phyloP scores from a whole-genome alignment of 1,284 basidiomycete genomes.

The Cryptococcus maquisensis region DNA sequence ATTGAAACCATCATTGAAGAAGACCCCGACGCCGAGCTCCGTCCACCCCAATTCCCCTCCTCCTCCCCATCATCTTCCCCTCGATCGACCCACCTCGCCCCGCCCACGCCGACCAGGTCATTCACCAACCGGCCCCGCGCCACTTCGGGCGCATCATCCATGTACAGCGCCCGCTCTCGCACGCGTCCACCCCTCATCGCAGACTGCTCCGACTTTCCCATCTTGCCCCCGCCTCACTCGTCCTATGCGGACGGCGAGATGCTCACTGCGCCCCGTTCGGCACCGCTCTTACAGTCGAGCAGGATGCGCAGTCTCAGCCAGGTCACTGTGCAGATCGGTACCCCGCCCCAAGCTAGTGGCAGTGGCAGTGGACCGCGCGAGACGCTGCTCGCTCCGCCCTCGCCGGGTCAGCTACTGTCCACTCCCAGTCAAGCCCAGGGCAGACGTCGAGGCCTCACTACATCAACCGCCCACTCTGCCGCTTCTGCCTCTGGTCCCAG shows the following conservation, averaged over 20 bases:
- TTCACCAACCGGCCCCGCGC: conserved; percentile 11
- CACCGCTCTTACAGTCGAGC: not conserved
- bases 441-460: conserved; percentile 6
- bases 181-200: conserved; percentile 42
- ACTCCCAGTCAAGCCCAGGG: not conserved
- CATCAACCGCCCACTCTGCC: conserved; percentile 2
- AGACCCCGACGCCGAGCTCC: conserved; percentile 3
- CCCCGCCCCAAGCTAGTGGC: not conserved
- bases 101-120: not conserved
- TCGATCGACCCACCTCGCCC: not conserved
- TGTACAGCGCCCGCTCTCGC: conserved; percentile 7
- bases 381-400: not conserved
- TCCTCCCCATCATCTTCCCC: not conserved
- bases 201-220: conserved; percentile 29
- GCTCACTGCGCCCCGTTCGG: not conserved
- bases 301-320: not conserved
- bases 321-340: not conserved
- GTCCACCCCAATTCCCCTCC: not conserved
- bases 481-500: not conserved
- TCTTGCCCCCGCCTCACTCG: not conserved
- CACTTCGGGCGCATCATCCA: conserved; percentile 15
- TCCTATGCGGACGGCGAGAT: not conserved
- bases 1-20: conserved; percentile 14
- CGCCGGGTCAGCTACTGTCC: not conserved
- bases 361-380: not conserved